Evolutionary conservation across 257 asterid genomes (phyloP), one percentile per base, ranked within the genome.

Genomic region (Anisodus tanguticus): DNA sequence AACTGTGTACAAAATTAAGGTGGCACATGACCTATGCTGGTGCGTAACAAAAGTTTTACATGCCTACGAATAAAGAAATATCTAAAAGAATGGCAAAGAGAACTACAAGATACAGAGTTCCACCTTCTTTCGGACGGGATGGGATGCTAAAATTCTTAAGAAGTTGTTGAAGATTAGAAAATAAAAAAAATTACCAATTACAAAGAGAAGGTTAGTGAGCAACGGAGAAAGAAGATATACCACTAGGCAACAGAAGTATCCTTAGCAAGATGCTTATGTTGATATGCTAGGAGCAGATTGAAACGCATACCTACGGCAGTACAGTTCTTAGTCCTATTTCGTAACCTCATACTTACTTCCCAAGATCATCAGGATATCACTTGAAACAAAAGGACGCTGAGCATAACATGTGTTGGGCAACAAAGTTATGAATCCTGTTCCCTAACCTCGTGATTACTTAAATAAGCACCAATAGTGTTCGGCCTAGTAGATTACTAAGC

Each of bases 1-100:
- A 68, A 95, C 99, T 97, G 88, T 72, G 85, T 58, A 71, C 37
- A 78, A 59, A 85, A 86, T 55, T 39, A 62, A 76, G 63, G 8
- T 67, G 81, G 63, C 63, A 76, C 45, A 41, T 41, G 45, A 41
- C 5, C 45, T 41, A 41, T 41, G 6, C 45, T 41, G 45, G 45
- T 41, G 45, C 45, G 6, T 41, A 41, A 41, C 5, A 41, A 41
- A 41, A 41, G 45, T 41, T 41, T 26, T 62, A 62, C 15, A 62
- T 62, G n/a, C 58, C 80, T 76, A 76, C 12, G 81, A 51, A 51
- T 22, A 4, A 26, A 49, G 63, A 53, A 49, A 76, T 12, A 31
- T 22, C 45, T 22, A 37, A 22, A 12, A 76, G 45, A 6, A 76
- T 31, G 45, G 62, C n/a, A 45, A 76, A 74, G 43, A 51, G 19